Evolutionary conservation across 164 flowering plant genomes (phyloP), one percentile per base, ranked within the genome.

Genomic region (Annona squamosa): DNA sequence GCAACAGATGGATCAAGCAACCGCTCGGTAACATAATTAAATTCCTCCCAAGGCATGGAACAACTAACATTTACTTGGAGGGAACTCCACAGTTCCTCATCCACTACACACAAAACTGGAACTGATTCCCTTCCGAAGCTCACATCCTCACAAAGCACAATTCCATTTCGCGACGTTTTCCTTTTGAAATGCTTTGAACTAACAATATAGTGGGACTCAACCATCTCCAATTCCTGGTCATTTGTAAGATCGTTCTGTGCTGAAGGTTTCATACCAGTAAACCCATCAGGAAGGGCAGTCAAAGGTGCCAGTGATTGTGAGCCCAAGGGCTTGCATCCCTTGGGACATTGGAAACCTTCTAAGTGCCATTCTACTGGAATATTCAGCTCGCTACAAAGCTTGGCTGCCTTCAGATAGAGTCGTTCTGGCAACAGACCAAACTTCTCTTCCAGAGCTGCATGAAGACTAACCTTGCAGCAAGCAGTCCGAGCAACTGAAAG

Each of bases 331-430:
- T 73, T 82, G 78, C 98, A 96, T 73, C 98, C 97, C 77, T 78
- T 92, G 13, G 97, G 89, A 79, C 99, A 96, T 75, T 83, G 73
- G 76, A 84, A 93, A 56, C 87, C 92, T 7, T 93, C 95, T 68
- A 48, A 85, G 80, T 96, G 97, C 99, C 99, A 93, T 52, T 83
- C 75, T 52, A 90, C 88, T 72, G 71, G 79, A 74, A 90, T 84
- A 69, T 84, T 86, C 72, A 91, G 84, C 81, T 96, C 99, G 76
- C 98, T 89, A 79, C 99, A 96, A 19, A 96, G 88, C 73, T 90
- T 93, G 48, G 95, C 99, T 7, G 98, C 99, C 82, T 86, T 93
- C 41, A 96, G 82, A 78, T 85, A 92, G 66, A 93, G 67, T 46
- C 85, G 84, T 63, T 90, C 89, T 2, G 99, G 97, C 78, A 96